Conservation (phyloP, 2,329 filamentous ascomycete genomes). For the Diaporthe sp. region DNA sequence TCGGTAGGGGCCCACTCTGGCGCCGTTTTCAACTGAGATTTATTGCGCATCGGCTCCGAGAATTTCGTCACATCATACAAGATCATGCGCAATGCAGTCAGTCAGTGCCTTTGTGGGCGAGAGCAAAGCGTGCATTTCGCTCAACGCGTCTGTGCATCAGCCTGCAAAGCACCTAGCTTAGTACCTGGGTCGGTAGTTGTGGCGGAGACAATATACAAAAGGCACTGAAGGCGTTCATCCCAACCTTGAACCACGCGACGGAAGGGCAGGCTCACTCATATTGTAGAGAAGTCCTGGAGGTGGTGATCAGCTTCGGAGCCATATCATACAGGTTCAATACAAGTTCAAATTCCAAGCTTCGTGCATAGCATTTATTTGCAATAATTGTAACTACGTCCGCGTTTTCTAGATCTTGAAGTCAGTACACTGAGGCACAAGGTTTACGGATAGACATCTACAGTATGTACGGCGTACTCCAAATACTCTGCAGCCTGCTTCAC, state of each 20-base stretch:
- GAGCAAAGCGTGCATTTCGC: neutral
- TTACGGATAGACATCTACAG: neutral
- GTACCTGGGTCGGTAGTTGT: too few species aligned
- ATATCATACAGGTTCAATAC: neutral
- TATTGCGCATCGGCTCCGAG: slow-evolving; percentile 8
- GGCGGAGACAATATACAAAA: neutral
- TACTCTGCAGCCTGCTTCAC: neutral
- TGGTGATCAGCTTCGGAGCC: neutral
- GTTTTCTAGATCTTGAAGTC: neutral
- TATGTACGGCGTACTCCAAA: neutral
- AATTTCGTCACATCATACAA: neutral
- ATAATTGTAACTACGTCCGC: neutral
- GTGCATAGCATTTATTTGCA: neutral
- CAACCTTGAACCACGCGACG: neutral
- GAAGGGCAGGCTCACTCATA: neutral
- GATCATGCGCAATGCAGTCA: neutral
- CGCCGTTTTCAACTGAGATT: slow-evolving; percentile 22
- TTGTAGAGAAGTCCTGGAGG: too few species aligned
- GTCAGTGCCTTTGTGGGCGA: neutral
- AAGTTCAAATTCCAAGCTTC: too few species aligned
- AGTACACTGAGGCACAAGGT: neutral
- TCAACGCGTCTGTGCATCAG: neutral
- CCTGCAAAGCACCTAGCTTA: neutral
- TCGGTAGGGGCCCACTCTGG: slow-evolving; percentile 16
- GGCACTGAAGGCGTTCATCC: neutral